Evolutionary conservation across 768 basidiomycete genomes (phyloP).

Genomic region (Leccinum boreale): DNA sequence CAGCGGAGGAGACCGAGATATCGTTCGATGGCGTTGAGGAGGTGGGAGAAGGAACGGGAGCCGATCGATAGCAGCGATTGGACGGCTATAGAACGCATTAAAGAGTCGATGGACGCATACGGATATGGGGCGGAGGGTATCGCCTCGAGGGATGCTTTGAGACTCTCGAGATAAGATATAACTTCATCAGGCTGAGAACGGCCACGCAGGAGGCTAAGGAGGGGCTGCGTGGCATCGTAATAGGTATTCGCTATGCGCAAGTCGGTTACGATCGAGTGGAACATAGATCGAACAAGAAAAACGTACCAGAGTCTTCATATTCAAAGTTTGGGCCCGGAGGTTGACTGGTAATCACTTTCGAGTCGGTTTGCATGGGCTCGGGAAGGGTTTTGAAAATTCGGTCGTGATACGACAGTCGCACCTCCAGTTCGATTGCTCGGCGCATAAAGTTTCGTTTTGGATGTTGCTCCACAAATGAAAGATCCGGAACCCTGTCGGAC

Average conservation of each 20-base stretch:
- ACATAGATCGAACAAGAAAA: not conserved
- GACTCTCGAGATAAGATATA: constrained; percentile 63
- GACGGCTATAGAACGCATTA: constrained; percentile 74
- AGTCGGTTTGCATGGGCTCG: constrained; percentile 68
- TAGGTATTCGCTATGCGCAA: constrained; percentile 62
- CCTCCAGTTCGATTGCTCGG: constrained; percentile 83
- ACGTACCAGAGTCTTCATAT: constrained; percentile 75
- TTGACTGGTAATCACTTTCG: constrained; percentile 59
- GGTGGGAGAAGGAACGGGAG: constrained; percentile 93
- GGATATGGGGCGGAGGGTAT: constrained; percentile 53
- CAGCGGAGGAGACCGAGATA: constrained; percentile 76
- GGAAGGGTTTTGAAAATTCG: constrained; percentile 89
- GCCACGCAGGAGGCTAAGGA: constrained; percentile 79
- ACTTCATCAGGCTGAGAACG: constrained; percentile 80
- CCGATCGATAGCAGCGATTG: constrained; percentile 92
- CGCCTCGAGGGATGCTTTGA: constrained; percentile 60
- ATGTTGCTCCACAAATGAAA: constrained; percentile 68
- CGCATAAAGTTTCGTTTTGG: constrained; percentile 88
- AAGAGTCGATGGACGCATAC: constrained; percentile 56
- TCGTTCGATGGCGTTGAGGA: constrained; percentile 95
- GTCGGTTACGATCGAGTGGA: not conserved
- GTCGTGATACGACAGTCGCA: constrained; percentile 90
- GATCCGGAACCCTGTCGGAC: constrained; percentile 78
- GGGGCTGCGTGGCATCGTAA: constrained; percentile 72
- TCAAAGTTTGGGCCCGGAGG: constrained; percentile 79